Evolutionary conservation across 768 basidiomycete species (phyloP).

Genomic region (Polyporus arcularius): DNA sequence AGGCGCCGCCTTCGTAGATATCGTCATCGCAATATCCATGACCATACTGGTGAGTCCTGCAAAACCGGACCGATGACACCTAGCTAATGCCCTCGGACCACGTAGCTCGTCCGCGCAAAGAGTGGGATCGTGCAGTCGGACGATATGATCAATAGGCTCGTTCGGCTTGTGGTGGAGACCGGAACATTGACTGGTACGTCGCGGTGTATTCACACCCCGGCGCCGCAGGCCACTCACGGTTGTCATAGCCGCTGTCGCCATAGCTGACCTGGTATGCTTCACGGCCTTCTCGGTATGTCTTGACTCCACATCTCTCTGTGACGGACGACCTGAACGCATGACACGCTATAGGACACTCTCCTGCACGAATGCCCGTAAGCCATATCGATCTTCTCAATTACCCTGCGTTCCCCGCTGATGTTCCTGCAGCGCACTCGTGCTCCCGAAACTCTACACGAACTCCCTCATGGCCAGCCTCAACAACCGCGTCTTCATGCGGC

Average conservation of each 20-base stretch:
- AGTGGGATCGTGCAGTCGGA: constrained; percentile 6
- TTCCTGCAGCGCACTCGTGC: neutral
- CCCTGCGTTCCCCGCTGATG: too few relatives aligned
- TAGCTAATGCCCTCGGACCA: too few relatives aligned
- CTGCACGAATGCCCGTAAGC: too few relatives aligned
- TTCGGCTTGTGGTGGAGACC: constrained; percentile 9
- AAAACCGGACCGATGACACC: too few relatives aligned
- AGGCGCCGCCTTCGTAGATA: constrained; percentile 1
- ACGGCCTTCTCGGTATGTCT: neutral
- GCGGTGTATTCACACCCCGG: too few relatives aligned
- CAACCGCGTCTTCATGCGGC: constrained; percentile 9
- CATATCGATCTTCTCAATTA: too few relatives aligned
- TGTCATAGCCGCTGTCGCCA: constrained; percentile 5
- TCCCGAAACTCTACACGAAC: constrained; percentile 6
- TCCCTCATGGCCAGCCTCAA: neutral
- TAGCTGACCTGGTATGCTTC: neutral
- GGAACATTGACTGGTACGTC: neutral
- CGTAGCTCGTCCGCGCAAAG: constrained; percentile 8
- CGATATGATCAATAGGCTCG: constrained; percentile 5
- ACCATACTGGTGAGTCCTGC: constrained; percentile 3
- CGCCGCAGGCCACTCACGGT: neutral
- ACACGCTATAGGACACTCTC: neutral
- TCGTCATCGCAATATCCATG: constrained; percentile 13
- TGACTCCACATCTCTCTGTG: too few relatives aligned
- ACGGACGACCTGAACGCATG: too few relatives aligned